A percentile compares a stretch with the other conserved stretches of the same genome.
Conservation (phyloP, 306 rosid species). For the Cucumis cinereus region DNA sequence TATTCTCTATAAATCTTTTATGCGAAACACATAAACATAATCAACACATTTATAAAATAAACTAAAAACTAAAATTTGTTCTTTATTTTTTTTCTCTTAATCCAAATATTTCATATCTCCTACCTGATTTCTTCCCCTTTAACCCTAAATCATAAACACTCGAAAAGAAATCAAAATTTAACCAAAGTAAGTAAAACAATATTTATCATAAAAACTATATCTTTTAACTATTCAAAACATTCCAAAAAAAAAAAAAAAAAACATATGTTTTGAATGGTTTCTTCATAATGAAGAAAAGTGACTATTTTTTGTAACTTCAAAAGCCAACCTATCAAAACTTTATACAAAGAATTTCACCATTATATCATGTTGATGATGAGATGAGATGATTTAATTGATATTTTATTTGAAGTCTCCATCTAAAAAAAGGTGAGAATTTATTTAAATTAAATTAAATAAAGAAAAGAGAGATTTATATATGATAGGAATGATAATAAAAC, state of each 20-base stretch:
- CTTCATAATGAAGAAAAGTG: background rate
- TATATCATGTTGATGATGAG: background rate
- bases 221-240: background rate
- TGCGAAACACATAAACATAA: no score
- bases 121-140: no score
- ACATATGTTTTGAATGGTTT: background rate
- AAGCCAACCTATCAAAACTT: background rate
- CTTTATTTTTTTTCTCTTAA: no score
- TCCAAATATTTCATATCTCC: no score
- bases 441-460: slow-evolving; percentile 8
- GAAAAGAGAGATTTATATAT: background rate
- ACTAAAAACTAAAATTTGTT: no score
- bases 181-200: no score
- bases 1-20: no score
- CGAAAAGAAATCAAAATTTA: no score
- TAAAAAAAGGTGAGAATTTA: slow-evolving; percentile 16
- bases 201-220: no score
- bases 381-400: background rate
- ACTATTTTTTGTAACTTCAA: background rate
- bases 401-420: slow-evolving; percentile 12
- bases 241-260: background rate
- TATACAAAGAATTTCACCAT: background rate
- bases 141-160: no score
- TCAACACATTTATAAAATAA: no score
- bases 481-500: slow-evolving; percentile 20